Percentiles rank a stretch among this genome's conserved stretches.
Conservation (phyloP, 495 filamentous ascomycete species). For the Acidiella bohemica region DNA sequence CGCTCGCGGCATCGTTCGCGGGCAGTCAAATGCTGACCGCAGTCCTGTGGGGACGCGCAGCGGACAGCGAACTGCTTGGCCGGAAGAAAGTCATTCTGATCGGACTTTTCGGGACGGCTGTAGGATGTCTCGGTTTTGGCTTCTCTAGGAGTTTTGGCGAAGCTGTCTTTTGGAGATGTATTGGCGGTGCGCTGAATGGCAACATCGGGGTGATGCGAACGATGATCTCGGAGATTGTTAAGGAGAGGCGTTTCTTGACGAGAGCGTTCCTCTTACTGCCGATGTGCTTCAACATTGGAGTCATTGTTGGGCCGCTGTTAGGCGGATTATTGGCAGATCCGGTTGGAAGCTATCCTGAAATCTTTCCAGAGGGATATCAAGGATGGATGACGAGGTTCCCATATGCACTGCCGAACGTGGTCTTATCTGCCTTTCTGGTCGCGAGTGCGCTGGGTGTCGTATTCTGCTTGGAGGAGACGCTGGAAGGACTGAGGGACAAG, state of each 20-base stretch:
- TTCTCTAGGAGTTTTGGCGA: slow-evolving; percentile 59
- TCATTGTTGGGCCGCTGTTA: slow-evolving; percentile 58
- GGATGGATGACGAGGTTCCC: slow-evolving; percentile 55
- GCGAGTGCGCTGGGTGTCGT: slow-evolving; percentile 43
- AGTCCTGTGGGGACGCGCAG: slow-evolving; percentile 69
- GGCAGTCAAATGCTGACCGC: slow-evolving; percentile 73
- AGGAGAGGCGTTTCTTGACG: slow-evolving; percentile 53
- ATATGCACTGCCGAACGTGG: slow-evolving; percentile 62
- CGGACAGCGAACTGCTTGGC: slow-evolving; percentile 56
- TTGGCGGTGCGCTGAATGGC: slow-evolving; percentile 62
- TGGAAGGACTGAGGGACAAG: slow-evolving; percentile 34
- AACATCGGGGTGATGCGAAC: slow-evolving; percentile 73
- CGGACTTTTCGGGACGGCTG: slow-evolving; percentile 55
- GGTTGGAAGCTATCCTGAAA: slow-evolving; percentile 42
- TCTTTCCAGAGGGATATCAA: slow-evolving; percentile 53
- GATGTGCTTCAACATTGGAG: slow-evolving; percentile 68
- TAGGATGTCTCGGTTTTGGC: slow-evolving; percentile 67
- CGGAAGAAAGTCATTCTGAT: slow-evolving; percentile 67
- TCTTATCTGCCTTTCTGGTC: slow-evolving; percentile 54
- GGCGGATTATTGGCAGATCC: slow-evolving; percentile 66
- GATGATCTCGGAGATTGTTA: slow-evolving; percentile 67
- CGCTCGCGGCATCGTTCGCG: slow-evolving; percentile 67
- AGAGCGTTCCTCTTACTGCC: slow-evolving; percentile 70
- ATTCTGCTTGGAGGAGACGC: slow-evolving; percentile 55
- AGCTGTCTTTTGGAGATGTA: slow-evolving; percentile 56